Base-by-base conservation (phyloP, 805 yeast genomes). In the Phaffomyces thermotolerans region DNA sequence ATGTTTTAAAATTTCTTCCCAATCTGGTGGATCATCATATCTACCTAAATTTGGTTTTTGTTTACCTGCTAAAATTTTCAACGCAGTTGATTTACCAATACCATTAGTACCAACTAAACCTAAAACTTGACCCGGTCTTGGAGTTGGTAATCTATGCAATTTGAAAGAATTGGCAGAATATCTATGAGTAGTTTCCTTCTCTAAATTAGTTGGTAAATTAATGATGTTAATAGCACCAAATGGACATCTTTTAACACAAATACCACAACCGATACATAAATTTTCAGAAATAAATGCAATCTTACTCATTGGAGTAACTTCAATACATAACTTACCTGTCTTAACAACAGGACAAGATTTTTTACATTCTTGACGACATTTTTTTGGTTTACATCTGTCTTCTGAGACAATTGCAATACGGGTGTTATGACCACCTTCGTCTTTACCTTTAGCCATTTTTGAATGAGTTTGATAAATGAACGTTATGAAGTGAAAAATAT, bases 71-170 rank as follows among this genome's bases (percentile, higher is more conserved):
- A 93, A 76, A 60, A 93, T 90, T 70, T 93, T 93, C 63, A 93
- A 76, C 8, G 99, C 99, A 17, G 99, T 93, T 12, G 95, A 85
- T 65, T 93, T 93, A 59, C 99, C 99, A 61, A 93, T 93, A 89
- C 99, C 99, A 73, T 93, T 93, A 48, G 97, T 87, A 59, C 99
- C 99, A 41, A 93, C 99, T 54, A 93, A 77, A 54, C 99, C 99
- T 52, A 93, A 74, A 27, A 93, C 99, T 70, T 93, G 99, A 48
- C 98, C 98, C 3, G 99, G 98, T 69, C 99, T 85, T 51, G 99
- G 99, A 45, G 95, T 90, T 23, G 99, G 99, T 59, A 93, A 75
- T 67, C 99, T 79, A 66, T 93, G 99, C 60, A 93, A 76, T 67
- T 93, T 93, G 80, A 93, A 93, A 44, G 96, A 87, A 67, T 93